Evolutionary conservation across 768 basidiomycete genomes (phyloP), one percentile per base, ranked within the genome.

Genomic region (Phallus indusiatus): DNA sequence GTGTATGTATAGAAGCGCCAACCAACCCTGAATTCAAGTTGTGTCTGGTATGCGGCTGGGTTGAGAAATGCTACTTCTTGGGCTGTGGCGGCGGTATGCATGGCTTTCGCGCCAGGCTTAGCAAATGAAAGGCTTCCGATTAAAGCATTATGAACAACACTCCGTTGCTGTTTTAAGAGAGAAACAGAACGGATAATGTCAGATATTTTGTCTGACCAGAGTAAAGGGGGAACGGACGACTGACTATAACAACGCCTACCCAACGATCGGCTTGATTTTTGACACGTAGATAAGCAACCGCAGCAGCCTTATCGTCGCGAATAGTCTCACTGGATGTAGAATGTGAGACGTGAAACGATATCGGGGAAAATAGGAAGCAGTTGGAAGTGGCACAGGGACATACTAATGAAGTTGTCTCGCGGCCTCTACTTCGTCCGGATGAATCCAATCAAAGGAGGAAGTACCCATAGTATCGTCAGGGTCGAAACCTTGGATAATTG

Each of bases 81-180:
- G 0, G 88, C 89, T 0, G 88, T 90, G 14, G 88, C 88, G 16
- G 85, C 86, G 65, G 84, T 89, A 66, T 90, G 86, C 64, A 90
- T 76, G 0, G 86, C 84, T 67, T 88, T 88, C 21, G 82, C 81
- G 8, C 84, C 84, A 9, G 86, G 84, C 49, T 80, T 79, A 4
- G 88, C 88, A 66, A 86, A 88, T 1, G 89, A 88, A 34, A 91
- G 83, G 62, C 85, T 86, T 37, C 88, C 88, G 33, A 87, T 85
- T 48, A 86, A 70, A 8, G 86, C 84, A 62, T 86, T 85, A 66
- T 86, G 83, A 50, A 83, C 83, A 22, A 88, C 83, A 5, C 85
- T 89, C 61, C 86, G 77, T 16, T 76, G 82, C 76, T 77, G 61
- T 53, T 51, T 8, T 60, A 36, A 57, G 18, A 22, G n/a, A n/a